phyloP scores from a whole-genome alignment of 768 basidiomycete species.

The Mycena belliarum region DNA sequence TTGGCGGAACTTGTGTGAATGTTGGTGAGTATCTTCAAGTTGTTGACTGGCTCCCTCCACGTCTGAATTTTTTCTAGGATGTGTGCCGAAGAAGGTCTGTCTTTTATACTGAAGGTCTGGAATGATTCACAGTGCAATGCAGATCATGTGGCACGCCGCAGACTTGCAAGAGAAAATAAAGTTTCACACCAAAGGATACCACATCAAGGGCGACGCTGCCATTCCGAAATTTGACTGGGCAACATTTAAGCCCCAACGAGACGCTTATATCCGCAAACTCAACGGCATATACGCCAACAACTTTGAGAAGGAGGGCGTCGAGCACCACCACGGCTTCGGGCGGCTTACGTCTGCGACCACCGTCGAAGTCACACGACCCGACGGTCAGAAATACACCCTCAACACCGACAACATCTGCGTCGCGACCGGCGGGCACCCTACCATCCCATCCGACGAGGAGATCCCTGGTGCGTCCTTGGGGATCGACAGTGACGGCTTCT shows the following conservation, averaged over 20 bases:
- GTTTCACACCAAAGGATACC: constrained; percentile 73
- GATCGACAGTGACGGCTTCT: constrained; percentile 95
- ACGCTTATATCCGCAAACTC: constrained; percentile 88
- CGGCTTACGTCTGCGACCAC: constrained; percentile 67
- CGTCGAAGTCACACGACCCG: constrained; percentile 70
- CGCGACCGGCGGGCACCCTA: constrained; percentile 86
- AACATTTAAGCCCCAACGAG: constrained; percentile 89
- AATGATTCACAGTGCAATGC: not conserved
- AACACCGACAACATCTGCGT: constrained; percentile 78
- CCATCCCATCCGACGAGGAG: constrained; percentile 70
- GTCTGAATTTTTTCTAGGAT: constrained; percentile 51
- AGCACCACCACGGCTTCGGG: constrained; percentile 80
- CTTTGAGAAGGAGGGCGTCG: constrained; percentile 83
- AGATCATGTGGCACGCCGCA: constrained; percentile 99
- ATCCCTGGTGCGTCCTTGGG: constrained; percentile 92
- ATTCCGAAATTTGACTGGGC: constrained; percentile 81
- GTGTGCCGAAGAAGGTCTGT: constrained; percentile 93
- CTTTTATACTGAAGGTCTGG: not conserved
- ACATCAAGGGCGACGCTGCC: constrained; percentile 59
- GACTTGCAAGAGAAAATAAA: constrained; percentile 84
- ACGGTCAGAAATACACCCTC: constrained; percentile 71
- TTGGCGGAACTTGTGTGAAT: constrained; percentile 98
- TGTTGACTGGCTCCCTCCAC: not conserved
- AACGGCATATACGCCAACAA: constrained; percentile 93
- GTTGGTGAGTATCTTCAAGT: constrained; percentile 66